phyloP scores from a whole-genome alignment of 306 rosid species.

The Prunus fruticosa region DNA sequence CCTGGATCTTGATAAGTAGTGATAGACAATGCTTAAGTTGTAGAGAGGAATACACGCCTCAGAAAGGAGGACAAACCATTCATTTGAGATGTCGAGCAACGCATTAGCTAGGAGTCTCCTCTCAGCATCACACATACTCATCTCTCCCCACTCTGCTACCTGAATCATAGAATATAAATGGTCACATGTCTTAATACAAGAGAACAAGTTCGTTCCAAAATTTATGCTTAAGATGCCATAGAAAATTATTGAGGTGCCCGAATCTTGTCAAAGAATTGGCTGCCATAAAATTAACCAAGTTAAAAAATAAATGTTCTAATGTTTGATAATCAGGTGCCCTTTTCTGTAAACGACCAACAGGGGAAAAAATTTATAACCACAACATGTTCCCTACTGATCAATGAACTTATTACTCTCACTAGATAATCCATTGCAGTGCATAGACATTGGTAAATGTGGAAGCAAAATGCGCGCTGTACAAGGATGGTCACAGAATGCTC shows the following conservation, averaged over 20 bases:
- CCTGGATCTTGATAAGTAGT: constrained; percentile 67
- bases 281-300: constrained; percentile 2
- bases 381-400: neutral
- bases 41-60: constrained; percentile 95
- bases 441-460: neutral
- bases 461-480: neutral
- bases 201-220: neutral
- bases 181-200: neutral
- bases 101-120: constrained; percentile 95
- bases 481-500: neutral
- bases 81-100: constrained; percentile 87
- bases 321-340: neutral
- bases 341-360: neutral
- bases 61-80: constrained; percentile 90
- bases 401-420: neutral
- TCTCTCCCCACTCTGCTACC: constrained; percentile 96
- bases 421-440: neutral
- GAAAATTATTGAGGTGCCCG: neutral
- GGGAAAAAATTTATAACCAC: too few relatives aligned
- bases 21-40: constrained; percentile 71
- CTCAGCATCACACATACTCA: constrained; percentile 97
- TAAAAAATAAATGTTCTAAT: constrained; percentile 7
- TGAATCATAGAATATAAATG: constrained; percentile 24
- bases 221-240: neutral
- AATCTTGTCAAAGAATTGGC: constrained; percentile 2